Conservation (phyloP, 495 filamentous ascomycete species). For the Lophiotrema nucula region DNA sequence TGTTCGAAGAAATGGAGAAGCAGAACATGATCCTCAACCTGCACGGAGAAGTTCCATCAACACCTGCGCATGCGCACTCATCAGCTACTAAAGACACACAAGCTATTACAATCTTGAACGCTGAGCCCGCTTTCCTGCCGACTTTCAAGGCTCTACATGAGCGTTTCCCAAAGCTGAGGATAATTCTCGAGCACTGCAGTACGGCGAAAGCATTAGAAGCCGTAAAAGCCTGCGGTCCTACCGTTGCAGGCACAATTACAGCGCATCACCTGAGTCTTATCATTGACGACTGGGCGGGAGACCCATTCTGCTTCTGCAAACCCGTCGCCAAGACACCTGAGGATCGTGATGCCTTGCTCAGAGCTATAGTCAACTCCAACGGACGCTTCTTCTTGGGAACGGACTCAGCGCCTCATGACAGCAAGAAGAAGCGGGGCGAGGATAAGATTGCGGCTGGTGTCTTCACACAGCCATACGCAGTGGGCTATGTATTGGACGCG, state of each 20-base stretch:
- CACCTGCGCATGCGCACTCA: conserved; percentile 20
- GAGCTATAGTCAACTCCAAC: conserved; percentile 63
- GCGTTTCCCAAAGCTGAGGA: conserved; percentile 75
- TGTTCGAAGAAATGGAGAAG: conserved; percentile 76
- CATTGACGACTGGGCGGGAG: conserved; percentile 70
- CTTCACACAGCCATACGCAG: conserved; percentile 87
- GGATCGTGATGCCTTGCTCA: conserved; percentile 73
- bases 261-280: conserved; percentile 81
- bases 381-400: conserved; percentile 82
- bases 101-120: conserved; percentile 68
- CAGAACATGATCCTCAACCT: conserved; percentile 63
- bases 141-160: conserved; percentile 67
- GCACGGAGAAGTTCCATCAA: conserved; percentile 59
- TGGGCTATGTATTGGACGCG: conserved; percentile 69
- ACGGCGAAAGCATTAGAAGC: conserved; percentile 77
- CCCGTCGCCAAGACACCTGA: conserved; percentile 56
- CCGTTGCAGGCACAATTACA: conserved; percentile 69
- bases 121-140: conserved; percentile 79
- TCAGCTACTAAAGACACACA: conserved; percentile 24
- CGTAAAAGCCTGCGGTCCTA: conserved; percentile 71
- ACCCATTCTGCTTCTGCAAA: conserved; percentile 86
- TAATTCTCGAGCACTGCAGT: conserved; percentile 81
- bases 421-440: conserved; percentile 64
- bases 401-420: conserved; percentile 76
- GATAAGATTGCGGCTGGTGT: conserved; percentile 74